phyloP scores from a whole-genome alignment of 345 rosid species.

The Stellera chamaejasme region DNA sequence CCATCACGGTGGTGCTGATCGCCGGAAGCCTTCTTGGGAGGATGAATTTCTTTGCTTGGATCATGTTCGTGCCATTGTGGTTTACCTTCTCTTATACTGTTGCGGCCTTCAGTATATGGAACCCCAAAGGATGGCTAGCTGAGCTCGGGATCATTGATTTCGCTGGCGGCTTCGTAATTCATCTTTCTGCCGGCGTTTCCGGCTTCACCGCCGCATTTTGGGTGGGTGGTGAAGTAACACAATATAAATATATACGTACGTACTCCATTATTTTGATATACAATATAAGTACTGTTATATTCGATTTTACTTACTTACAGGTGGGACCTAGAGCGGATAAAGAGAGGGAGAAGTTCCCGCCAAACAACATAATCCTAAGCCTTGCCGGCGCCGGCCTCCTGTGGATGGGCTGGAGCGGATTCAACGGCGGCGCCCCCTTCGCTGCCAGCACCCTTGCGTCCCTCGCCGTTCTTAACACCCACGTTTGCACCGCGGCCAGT shows the following conservation, averaged over 20 bases:
- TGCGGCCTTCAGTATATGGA: constrained; percentile 37
- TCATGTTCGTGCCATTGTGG: constrained; percentile 46
- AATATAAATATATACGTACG: not conserved
- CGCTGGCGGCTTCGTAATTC: constrained; percentile 48
- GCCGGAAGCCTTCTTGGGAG: constrained; percentile 37
- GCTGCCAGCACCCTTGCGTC: constrained; percentile 26
- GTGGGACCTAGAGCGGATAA: constrained; percentile 44
- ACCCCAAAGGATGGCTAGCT: constrained; percentile 39
- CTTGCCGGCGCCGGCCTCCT: constrained; percentile 50
- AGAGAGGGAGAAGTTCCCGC: constrained; percentile 33
- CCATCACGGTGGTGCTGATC: constrained; percentile 37
- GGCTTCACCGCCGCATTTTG: constrained; percentile 49
- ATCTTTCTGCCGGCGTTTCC: constrained; percentile 39
- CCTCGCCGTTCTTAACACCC: constrained; percentile 48
- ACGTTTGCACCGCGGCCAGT: constrained; percentile 39
- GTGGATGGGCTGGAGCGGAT: constrained; percentile 63
- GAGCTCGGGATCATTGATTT: constrained; percentile 44
- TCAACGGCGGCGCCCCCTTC: constrained; percentile 44
- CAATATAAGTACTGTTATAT: not conserved
- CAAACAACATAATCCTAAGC: constrained; percentile 41
- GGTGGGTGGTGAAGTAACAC: constrained; percentile 17
- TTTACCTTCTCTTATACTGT: constrained; percentile 31
- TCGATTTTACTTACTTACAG: constrained; percentile 6
- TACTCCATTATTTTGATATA: not conserved
- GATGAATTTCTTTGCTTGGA: constrained; percentile 51